Base-by-base conservation (phyloP, 139 green algal species). In the Tetradesmus obliquus region DNA sequence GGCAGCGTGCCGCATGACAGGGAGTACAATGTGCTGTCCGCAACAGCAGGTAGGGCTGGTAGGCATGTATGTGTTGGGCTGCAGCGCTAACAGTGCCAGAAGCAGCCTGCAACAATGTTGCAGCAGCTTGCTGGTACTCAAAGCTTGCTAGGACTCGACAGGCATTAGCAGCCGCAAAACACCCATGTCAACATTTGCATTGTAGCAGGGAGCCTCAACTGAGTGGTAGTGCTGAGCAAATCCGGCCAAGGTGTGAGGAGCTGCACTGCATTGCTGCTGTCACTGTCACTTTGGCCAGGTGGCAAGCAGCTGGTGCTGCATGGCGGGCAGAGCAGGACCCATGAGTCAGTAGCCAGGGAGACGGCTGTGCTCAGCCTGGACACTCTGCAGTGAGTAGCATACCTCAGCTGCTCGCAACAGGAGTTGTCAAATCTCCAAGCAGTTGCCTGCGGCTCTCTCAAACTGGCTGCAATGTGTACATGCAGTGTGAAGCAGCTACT, bases 231-330 rank as follows among this genome's bases (percentile, higher is more conserved):
- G 32, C 32, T 45, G 32, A 45, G 32, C 32, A 45, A 45, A 45
- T 45, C 32, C 0, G 32, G 32, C 32, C 32, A 45, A 45, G 32
- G 32, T 45, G 32, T 45, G 32, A 45, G 32, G 32, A 45, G 60
- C 8, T 71, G 60, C 12, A 3, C 60, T 71, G 60, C 2, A 20
- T 66, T 66, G 8, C 66, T 76, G 66, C 66, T 24, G 66, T 76
- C 0, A 45, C 32, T 45, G 32, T 45, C 32, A 45, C 32, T 45
- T 2, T 76, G 66, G 0, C 66, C 89, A 95, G 94, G 92, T 4
- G 93, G 94, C 91, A 96, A 96, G 94, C 93, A 94, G 74, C 87
- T 96, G 71, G 88, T 96, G 55, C 84, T 96, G 81, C 93, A 92
- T 62, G 94, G 94, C 45, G 94, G 94, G 58, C 69, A 87, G 32